Evolutionary conservation across 1,139 yeast species (phyloP).

Genomic region (Lizanozyma gosingica): DNA sequence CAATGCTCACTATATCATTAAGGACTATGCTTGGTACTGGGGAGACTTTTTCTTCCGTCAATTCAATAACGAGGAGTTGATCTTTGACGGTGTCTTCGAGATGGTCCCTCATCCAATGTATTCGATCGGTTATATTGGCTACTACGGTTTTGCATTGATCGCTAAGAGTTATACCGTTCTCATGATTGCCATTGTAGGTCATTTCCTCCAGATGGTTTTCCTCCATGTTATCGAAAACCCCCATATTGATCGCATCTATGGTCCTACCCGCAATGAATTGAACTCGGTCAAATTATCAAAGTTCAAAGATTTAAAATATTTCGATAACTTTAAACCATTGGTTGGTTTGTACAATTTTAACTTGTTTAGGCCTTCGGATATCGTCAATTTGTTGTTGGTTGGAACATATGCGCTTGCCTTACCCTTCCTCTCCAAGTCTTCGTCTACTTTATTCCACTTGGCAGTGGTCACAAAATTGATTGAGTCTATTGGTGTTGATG

Average conservation of each 20-base stretch:
- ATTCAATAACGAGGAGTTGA: conserved; percentile 62
- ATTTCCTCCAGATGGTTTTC: conserved; percentile 70
- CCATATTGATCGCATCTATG: conserved; percentile 77
- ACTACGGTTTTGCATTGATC: conserved; percentile 76
- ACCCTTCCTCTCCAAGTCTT: conserved; percentile 34
- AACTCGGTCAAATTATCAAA: conserved; percentile 28
- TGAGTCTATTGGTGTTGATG: conserved; percentile 47
- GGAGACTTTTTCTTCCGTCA: conserved; percentile 86
- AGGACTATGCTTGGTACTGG: conserved; percentile 95
- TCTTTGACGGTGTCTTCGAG: conserved; percentile 86
- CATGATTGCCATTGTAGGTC: conserved; percentile 67
- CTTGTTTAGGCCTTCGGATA: conserved; percentile 57
- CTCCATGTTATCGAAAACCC: conserved; percentile 77
- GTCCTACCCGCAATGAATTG: conserved; percentile 32
- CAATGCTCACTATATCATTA: conserved; percentile 83
- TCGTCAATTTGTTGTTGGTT: conserved; percentile 43
- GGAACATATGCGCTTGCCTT: conserved; percentile 34
- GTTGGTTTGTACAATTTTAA: conserved; percentile 56
- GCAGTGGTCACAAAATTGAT: conserved; percentile 44
- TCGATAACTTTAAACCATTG: conserved; percentile 50
- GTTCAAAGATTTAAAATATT: conserved; percentile 35
- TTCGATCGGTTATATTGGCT: conserved; percentile 83
- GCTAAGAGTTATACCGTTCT: conserved; percentile 70
- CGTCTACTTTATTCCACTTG: conserved; percentile 30
- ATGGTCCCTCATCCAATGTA: conserved; percentile 94